Base-by-base conservation (phyloP, 2,329 filamentous ascomycete species). In the Pseudopyricularia javanii region DNA sequence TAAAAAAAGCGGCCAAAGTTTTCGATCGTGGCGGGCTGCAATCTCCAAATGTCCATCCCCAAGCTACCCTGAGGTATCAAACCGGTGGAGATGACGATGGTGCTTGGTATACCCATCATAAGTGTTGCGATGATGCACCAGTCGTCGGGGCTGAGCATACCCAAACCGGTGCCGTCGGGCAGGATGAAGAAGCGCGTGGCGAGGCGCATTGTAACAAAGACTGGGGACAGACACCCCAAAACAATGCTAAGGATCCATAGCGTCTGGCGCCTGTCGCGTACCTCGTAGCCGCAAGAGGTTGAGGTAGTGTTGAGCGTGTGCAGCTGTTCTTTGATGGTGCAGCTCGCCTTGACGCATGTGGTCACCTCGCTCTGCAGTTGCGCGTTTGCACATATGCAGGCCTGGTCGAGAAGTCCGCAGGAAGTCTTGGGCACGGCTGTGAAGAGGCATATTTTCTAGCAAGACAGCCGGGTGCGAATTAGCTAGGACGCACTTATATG, bases 1-100 rank as follows among this genome's bases (percentile, higher is more conserved):
- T 64, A 67, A 22, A 66, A 53, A 40, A 66, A 53, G 49, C 62
- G 64, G 50, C 63, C 62, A 53, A 56, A 62, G 49, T 55, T 63
- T 53, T 65, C 65, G 4, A 74, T 67, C 37, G 71, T 59, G n/a
- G 71, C 61, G 33, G 67, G 66, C 1, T 65, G 60, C 4, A 74
- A 60, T 32, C 64, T 68, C 71, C 72, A 74, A 56, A 74, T 69
- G 54, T 74, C 70, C 26, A 60, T 62, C 8, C 72, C 71, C 5
- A 74, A 62, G 28, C 28, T 9, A 2, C 71, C 72, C 43, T 62
- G 54, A 9, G 30, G 30, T 7, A 50, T 5, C 7, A 17, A 17
- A 4, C 20, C 48, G 4, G 17, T 12, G 20, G 6, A 17, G 32
- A 30, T 50, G 48, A 50, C 35, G 30, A 35, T 11, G 32, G 48